Evolutionary conservation across 768 basidiomycete genomes (phyloP), one percentile per base, ranked within the genome.

Genomic region (Amanita brunnescens): DNA sequence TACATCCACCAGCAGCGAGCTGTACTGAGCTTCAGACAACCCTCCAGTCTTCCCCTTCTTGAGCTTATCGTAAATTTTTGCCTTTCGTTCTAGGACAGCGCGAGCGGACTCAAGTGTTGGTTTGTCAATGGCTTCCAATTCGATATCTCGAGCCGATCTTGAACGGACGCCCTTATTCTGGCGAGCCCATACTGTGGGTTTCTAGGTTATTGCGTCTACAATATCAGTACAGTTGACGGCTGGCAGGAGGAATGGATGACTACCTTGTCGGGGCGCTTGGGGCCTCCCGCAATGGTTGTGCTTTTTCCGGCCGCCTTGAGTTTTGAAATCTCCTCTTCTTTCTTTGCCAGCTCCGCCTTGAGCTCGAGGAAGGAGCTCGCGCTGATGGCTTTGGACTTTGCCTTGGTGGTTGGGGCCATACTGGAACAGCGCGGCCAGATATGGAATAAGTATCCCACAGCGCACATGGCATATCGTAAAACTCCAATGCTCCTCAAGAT

Each of bases 361-460:
- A 93, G 79, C 59, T 91, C 87, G n/a, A 90, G 78, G 64, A 91
- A 87, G 0, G 90, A 88, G 52, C 75, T 77, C 3, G 83, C 74
- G 54, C 80, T 86, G 60, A 88, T 74, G 6, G 85, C 85, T 33
- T 81, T 78, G 13, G 80, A 81, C 61, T 78, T 85, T 0, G 80
- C 74, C 63, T 84, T 86, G 63, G 71, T 75, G 4, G 70, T 65
- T 32, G 80, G 75, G 9, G 73, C 67, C 77, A 78, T 75, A 29
- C 9, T 47, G 44, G 8, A 6, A 23, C n/a, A 16, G 18, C 23
- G 26, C 3, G 21, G 16, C 9, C 29, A 12, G 24, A 9, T 26
- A 9, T 18, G 37, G 37, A 12, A 20, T 6, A 21, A 33, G 3
- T 9, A 3, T 23, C 45, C 30, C 45, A 47, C 45, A 21, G 32